Base-by-base conservation (phyloP, 257 asterid species). In the Nemophila menziesii region DNA sequence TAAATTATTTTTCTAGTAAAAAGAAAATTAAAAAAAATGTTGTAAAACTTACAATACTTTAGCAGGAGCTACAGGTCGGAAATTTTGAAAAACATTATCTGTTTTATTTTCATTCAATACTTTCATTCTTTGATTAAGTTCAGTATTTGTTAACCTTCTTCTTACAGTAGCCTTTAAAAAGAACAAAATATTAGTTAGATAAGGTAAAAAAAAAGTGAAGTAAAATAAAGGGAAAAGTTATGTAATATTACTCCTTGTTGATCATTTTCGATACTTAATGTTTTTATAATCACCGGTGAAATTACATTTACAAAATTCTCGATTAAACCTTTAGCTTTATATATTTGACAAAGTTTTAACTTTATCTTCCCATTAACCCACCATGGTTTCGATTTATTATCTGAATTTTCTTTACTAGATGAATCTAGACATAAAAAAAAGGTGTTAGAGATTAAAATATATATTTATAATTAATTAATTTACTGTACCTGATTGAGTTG, bases 351-450 rank as follows among this genome's bases (percentile, higher is more conserved):
- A 68, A 86, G 92, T 71, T 74, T 82, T 29, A 86, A 54, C 68
- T 79, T 86, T 67, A 82, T 77, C 66, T 69, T 77, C 56, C 80
- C 86, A 69, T 68, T 65, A 54, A 56, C 70, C 86, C 94, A 80
- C 94, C 93, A 86, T 45, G 57, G 49, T 44, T 72, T 74, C 57
- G 51, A 43, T 24, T 49, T 27, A n/a, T n/a, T n/a, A 46, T 44
- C 72, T 20, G 71, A 51, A 21, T 46, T 56, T 44, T 57, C 39
- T 52, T 51, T 56, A 10, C 19, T 51, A 33, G 66, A 46, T 43
- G 75, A 52, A 44, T 64, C 80, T 68, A 72, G 29, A 33, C 46
- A 53, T 49, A 39, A 59, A 46, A 37, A 39, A 16, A 26, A 38
- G 9, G 53, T 24, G 12, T 29, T 2, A 29, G 36, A 29, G 12